These are phyloP conservation scores for Cynanchum wilfordii DNA, from an alignment of 257 asterid genomes.

Conservation along the genomic window DNA sequence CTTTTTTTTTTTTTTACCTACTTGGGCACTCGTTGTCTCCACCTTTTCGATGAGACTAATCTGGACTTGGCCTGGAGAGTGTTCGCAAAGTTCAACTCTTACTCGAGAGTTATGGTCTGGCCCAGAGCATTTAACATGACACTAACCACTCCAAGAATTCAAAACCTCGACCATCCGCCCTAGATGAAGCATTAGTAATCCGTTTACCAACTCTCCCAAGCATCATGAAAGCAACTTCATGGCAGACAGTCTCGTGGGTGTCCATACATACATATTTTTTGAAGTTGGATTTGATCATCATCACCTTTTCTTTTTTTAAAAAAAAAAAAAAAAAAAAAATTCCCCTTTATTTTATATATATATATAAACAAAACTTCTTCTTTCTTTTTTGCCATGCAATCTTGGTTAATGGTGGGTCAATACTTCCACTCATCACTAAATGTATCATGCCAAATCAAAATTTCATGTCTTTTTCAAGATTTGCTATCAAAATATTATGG, in stretches of 20 bases:
- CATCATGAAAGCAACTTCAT: background rate
- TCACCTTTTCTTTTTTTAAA: background rate
- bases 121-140: too few relatives aligned
- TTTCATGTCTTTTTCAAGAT: background rate
- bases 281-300: background rate
- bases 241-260: conserved; percentile 12
- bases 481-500: background rate
- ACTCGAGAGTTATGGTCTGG: too few relatives aligned
- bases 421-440: background rate
- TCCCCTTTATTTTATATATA: background rate
- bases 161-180: too few relatives aligned
- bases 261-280: background rate
- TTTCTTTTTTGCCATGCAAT: background rate
- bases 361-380: background rate
- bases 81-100: too few relatives aligned
- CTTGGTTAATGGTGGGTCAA: conserved; percentile 5
- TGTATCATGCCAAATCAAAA: background rate
- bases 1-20: too few relatives aligned
- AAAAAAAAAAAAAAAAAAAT: too few relatives aligned
- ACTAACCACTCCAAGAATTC: too few relatives aligned
- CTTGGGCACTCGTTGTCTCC: too few relatives aligned
- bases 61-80: too few relatives aligned
- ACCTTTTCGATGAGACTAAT: too few relatives aligned
- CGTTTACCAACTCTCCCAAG: too few relatives aligned
- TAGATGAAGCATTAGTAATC: too few relatives aligned